phyloP scores from a whole-genome alignment of 2,329 filamentous ascomycete species.

The Paecilomyces fulvus region DNA sequence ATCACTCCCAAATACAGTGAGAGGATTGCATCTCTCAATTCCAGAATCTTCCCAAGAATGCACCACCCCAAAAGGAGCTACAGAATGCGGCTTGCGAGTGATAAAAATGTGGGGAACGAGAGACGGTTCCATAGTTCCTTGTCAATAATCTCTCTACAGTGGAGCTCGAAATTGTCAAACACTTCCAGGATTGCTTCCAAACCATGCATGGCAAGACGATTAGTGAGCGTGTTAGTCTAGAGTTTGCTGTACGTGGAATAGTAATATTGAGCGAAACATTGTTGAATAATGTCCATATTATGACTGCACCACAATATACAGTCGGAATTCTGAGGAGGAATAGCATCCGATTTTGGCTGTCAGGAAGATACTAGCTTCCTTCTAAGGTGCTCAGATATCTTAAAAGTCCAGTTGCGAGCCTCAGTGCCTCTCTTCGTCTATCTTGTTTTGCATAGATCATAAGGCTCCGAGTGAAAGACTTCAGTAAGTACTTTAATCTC shows the following conservation, averaged over 20 bases:
- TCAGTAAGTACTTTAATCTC: too few relatives aligned
- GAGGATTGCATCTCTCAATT: neutral
- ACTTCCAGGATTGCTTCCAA: too few relatives aligned
- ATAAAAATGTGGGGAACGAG: neutral
- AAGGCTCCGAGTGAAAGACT: neutral
- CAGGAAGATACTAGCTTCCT: neutral
- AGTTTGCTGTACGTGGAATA: too few relatives aligned
- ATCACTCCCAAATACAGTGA: neutral
- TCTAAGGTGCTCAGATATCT: neutral
- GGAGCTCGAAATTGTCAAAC: too few relatives aligned
- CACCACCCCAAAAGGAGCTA: neutral
- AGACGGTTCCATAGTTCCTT: neutral
- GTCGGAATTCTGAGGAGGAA: too few relatives aligned
- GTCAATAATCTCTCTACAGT: too few relatives aligned
- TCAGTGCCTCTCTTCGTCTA: neutral
- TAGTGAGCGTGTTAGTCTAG: too few relatives aligned
- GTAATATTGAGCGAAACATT: too few relatives aligned
- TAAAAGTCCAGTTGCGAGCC: neutral
- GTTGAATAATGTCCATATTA: too few relatives aligned
- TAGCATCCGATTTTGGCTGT: too few relatives aligned
- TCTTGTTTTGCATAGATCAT: neutral
- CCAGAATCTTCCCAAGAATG: neutral
- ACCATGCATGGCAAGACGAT: too few relatives aligned
- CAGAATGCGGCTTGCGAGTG: neutral
- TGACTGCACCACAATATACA: too few relatives aligned